Evolutionary conservation across 176 grass and related monocot species (phyloP), one percentile per base, ranked within the genome.

Genomic region (Urochloa ruziziensis): DNA sequence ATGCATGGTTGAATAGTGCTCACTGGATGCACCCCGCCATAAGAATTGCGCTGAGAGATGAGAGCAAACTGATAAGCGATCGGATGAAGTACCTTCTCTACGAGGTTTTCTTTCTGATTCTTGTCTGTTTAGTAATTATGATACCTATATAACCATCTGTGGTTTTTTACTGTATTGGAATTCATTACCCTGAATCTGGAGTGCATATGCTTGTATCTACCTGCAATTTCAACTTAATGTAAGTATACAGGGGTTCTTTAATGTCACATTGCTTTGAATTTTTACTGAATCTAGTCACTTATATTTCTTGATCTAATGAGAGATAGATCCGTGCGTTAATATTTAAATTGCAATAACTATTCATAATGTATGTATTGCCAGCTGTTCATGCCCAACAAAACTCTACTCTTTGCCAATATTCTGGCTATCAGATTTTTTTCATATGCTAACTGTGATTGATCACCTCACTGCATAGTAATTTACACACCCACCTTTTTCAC

Each of bases 21-120:
- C 87, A 94, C 52, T 99, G 96, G 93, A 82, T 96, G 85, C 96
- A 99, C 82, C 96, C 91, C 1, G 96, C 96, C 53, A 99, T 99
- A 68, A 94, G 87, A 70, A 96, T 75, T 83, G 96, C 96, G 69
- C 76, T 99, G 75, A 92, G 87, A 78, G 86, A 96, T 88, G 96
- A 99, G 84, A 99, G 70, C 70, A 84, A 82, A 23, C 87, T 99
- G 52, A 99, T 99, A 85, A 99, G 96, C 14, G 96, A 99, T 63
- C 83, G 86, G 37, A 99, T 99, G 96, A 99, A 94, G 80, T 80
- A 99, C 78, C 91, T 99, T 59, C 86, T 99, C 39, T 99, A 99
- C 27, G 96, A 99, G 96, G 93, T 99, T 73, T 71, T 78, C 56
- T 84, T 67, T 75, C 62, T 89, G 5, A 51, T 83, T 79, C 65